These are phyloP conservation scores for Boletus tylopilopsis DNA, from an alignment of 768 basidiomycete genomes.

Conservation along the genomic window DNA sequence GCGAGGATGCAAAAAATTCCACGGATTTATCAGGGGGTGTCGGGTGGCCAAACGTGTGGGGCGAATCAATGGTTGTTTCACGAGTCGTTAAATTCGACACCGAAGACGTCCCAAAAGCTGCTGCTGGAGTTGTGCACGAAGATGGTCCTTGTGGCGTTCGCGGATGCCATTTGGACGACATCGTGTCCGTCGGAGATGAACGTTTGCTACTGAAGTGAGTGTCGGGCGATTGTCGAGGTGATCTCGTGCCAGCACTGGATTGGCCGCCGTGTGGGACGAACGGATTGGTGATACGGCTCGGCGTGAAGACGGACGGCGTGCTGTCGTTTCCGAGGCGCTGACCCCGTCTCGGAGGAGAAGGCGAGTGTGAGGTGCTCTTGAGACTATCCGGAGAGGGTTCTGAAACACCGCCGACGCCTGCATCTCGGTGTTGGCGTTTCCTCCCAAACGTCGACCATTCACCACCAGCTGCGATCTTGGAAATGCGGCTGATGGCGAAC, in stretches of 20 bases:
- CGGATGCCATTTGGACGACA: slow-evolving; percentile 24
- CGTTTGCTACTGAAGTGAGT: slow-evolving; percentile 19
- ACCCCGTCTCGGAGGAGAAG: slow-evolving; percentile 16
- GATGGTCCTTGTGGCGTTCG: slow-evolving; percentile 25
- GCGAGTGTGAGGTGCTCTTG: slow-evolving; percentile 15
- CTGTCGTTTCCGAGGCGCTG: slow-evolving; percentile 18
- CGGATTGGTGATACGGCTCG: slow-evolving; percentile 16
- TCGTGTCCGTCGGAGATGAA: slow-evolving; percentile 31
- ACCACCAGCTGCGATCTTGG: slow-evolving; percentile 16
- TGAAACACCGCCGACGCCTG: too few species aligned
- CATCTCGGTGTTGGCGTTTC: slow-evolving; percentile 13
- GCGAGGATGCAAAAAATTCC: slow-evolving; percentile 29
- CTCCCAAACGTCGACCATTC: slow-evolving; percentile 38
- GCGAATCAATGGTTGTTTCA: slow-evolving; percentile 31
- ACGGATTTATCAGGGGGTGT: slow-evolving; percentile 29
- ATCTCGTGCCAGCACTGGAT: slow-evolving; percentile 12
- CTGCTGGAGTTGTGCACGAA: slow-evolving; percentile 16
- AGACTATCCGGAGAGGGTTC: slow-evolving; percentile 10
- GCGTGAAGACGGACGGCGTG: slow-evolving; percentile 16
- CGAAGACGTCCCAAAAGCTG: slow-evolving; percentile 11
- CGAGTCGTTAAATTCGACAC: slow-evolving; percentile 23
- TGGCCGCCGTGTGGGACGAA: slow-evolving; percentile 2
- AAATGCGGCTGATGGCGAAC: slow-evolving; percentile 14
- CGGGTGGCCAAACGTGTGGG: slow-evolving; percentile 39
- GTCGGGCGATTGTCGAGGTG: slow-evolving; percentile 20